Evolutionary conservation across 2,329 filamentous ascomycete genomes (phyloP), one percentile per base, ranked within the genome.

Genomic region (Colletotrichum horii): DNA sequence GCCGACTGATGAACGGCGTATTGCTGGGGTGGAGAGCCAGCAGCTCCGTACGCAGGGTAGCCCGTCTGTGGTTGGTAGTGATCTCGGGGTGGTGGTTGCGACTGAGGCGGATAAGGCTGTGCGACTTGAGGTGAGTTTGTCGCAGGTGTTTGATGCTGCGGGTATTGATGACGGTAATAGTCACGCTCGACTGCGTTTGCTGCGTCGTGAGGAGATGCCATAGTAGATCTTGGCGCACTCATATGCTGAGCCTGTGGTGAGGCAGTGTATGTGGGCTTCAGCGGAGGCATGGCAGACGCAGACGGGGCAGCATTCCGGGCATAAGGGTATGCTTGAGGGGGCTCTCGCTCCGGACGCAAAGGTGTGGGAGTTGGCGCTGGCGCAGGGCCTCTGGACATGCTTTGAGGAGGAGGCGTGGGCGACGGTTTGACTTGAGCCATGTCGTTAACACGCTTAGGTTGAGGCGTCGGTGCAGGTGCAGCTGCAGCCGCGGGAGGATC

Each of bases 21-120:
- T 77, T 91, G 90, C 24, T 88, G 86, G n/a, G 88, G 86, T n/a
- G 90, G 87, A 8, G 89, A 89, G n/a, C 86, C 85, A 26, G 85
- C 84, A 56, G 79, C 77, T 12, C 84, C 85, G 66, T 87, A 89
- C 11, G 86, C 81, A 76, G 77, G 43, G 70, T 90, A 90, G 5
- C 84, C 83, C 2, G 83, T 78, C 76, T 88, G 88, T 15, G 85
- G 78, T 71, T 88, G 85, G 76, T 90, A 89, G 34, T 85, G 66
- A 75, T 82, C 80, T 81, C 85, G 79, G 52, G 80, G 43, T 22
- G 43, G 58, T 77, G 83, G 76, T 81, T 88, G 80, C 72, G 83
- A 77, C 7, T 86, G 84, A 34, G 87, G 83, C 38, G 85, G 83
- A 76, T 89, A 89, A 71, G 86, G 88, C 78, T 88, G 86, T 2